Evolutionary conservation across 78 protist species (phyloP).

Genomic region (Dictyostelium capitatum): DNA sequence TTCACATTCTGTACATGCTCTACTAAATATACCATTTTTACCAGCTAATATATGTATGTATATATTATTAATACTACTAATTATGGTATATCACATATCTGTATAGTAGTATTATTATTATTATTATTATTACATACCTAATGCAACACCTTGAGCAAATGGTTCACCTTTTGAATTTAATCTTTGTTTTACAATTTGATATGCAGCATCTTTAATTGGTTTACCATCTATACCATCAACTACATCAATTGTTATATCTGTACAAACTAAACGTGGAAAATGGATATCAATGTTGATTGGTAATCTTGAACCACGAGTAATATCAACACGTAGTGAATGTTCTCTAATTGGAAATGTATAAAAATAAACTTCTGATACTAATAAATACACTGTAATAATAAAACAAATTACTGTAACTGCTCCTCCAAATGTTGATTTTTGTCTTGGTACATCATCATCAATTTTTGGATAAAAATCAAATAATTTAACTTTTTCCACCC

Average conservation of each 20-base stretch:
- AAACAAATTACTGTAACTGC: constrained; percentile 35
- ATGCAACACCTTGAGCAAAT: constrained; percentile 31
- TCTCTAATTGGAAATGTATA: constrained; percentile 67
- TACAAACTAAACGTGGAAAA: constrained; percentile 57
- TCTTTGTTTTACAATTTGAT: constrained; percentile 57
- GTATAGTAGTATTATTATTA: no score
- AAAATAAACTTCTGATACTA: constrained; percentile 55
- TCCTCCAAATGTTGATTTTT: constrained; percentile 66
- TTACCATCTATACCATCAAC: constrained; percentile 71
- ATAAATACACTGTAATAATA: constrained; percentile 21
- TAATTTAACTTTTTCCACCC: constrained; percentile 45
- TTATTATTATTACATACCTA: neutral
- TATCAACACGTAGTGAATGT: constrained; percentile 61
- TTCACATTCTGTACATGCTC: constrained; percentile 11
- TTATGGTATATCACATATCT: neutral
- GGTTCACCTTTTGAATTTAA: constrained; percentile 26
- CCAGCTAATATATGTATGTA: constrained; percentile 16
- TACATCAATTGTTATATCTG: constrained; percentile 55
- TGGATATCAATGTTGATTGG: constrained; percentile 53
- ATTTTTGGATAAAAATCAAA: constrained; percentile 76
- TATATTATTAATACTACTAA: neutral
- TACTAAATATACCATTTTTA: constrained; percentile 37
- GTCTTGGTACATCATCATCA: constrained; percentile 57
- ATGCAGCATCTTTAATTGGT: constrained; percentile 69
- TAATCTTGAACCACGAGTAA: constrained; percentile 51